A percentile compares a stretch with the other conserved stretches of the same genome.
These are phyloP conservation scores for Nannochloris sp. DNA, from an alignment of 139 green algal species.

Conservation along the genomic window DNA sequence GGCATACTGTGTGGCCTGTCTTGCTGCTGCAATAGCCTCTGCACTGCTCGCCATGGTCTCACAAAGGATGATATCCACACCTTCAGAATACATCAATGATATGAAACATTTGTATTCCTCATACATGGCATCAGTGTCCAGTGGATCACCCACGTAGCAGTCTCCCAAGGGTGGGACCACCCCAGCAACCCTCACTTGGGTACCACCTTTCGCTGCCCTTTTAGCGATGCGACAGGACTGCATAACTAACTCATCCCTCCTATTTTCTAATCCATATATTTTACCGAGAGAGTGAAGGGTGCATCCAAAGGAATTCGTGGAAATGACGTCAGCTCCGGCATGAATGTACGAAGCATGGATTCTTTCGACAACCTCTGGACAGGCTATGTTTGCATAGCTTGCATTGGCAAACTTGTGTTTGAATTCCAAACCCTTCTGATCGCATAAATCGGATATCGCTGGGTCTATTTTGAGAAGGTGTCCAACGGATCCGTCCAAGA, in stretches of 20 bases:
- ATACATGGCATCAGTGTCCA: conserved; percentile 18
- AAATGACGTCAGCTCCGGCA: conserved; percentile 38
- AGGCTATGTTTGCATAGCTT: conserved; percentile 30
- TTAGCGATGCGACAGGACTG: not conserved
- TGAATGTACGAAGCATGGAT: conserved; percentile 37
- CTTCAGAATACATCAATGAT: conserved; percentile 15
- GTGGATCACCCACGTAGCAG: conserved; percentile 11
- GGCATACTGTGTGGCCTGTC: conserved; percentile 11
- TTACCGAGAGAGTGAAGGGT: conserved; percentile 31
- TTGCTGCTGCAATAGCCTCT: conserved; percentile 32
- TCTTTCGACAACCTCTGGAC: conserved; percentile 23
- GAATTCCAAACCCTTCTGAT: not conserved
- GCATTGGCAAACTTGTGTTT: conserved; percentile 36
- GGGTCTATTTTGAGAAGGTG: no score
- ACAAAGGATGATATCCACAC: conserved; percentile 45
- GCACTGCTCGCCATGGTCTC: conserved; percentile 38
- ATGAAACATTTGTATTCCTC: conserved; percentile 33
- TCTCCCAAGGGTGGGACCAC: conserved; percentile 25
- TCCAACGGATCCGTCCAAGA: no score
- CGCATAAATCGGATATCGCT: not conserved
- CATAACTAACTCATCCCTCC: no score
- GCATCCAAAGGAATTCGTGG: conserved; percentile 46
- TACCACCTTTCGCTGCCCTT: not conserved
- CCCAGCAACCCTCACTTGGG: not conserved
- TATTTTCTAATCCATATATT: not conserved